Percentiles rank a stretch among this genome's conserved stretches.
These are phyloP conservation scores for Selenicereus undatus DNA, from an alignment of 148 eudicot genomes.

Conservation along the genomic window DNA sequence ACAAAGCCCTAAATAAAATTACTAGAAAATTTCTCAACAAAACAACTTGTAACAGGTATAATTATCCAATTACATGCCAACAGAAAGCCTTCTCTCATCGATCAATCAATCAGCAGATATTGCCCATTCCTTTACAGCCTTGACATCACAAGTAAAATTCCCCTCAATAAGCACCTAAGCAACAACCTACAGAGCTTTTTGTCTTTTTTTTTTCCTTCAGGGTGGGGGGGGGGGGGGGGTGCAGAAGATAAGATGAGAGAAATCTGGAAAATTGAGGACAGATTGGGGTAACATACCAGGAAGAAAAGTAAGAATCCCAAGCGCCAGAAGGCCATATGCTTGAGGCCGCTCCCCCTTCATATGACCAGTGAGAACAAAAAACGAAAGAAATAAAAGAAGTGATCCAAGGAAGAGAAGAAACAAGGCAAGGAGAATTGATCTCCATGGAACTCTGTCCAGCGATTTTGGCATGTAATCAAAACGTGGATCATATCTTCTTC, in stretches of 20 bases:
- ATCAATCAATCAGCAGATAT: no score
- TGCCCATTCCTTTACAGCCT: no score
- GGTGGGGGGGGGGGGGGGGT: no score
- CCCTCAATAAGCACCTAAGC: no score
- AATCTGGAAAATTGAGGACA: neutral
- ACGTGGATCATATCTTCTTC: constrained; percentile 55
- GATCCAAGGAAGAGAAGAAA: constrained; percentile 72
- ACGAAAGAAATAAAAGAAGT: constrained; percentile 59
- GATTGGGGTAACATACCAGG: constrained; percentile 50
- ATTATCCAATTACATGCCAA: no score
- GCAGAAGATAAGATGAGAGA: neutral
- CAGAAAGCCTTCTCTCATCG: no score
- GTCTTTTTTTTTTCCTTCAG: no score
- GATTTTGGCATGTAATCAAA: constrained; percentile 68
- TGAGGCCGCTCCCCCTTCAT: constrained; percentile 87
- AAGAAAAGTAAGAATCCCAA: constrained; percentile 75
- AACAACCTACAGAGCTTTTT: no score
- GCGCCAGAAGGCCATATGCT: constrained; percentile 79
- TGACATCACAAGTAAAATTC: no score
- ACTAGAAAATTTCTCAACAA: no score
- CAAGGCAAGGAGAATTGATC: constrained; percentile 76
- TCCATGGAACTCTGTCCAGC: constrained; percentile 80
- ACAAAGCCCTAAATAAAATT: no score
- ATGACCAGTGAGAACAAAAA: constrained; percentile 87
- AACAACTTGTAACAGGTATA: no score